Conservation (phyloP, 805 yeast genomes). For the Yarrowia deformans region DNA sequence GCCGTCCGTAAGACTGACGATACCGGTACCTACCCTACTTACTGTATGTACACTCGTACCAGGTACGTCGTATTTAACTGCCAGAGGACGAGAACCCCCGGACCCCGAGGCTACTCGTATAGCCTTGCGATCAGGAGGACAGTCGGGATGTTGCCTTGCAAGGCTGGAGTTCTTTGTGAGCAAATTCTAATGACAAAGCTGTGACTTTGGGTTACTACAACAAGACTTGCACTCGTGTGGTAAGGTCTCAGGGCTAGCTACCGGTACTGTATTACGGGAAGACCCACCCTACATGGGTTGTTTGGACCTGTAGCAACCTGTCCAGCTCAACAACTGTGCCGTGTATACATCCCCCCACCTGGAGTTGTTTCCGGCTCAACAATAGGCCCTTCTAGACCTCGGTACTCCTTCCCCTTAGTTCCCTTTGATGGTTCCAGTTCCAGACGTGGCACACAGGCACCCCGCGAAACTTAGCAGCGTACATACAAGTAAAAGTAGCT, state of each 20-base stretch:
- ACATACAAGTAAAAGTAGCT: no score
- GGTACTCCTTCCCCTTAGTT: slow-evolving; percentile 2
- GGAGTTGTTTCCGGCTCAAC: neutral
- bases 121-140: neutral
- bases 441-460: neutral
- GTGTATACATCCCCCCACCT: neutral
- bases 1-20: no score
- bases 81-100: neutral
- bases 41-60: neutral
- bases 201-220: neutral
- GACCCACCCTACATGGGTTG: neutral
- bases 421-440: neutral
- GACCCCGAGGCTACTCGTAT: neutral
- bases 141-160: neutral
- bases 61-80: no score
- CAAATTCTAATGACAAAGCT: neutral
- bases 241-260: neutral
- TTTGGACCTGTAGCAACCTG: no score
- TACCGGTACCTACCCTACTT: neutral
- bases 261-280: no score
- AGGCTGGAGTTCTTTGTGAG: slow-evolving; percentile 5
- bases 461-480: neutral
- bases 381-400: slow-evolving; percentile 1
- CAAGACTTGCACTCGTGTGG: neutral
- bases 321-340: no score